Conservation (phyloP, 352 stramenopile genomes). For the Phytophthora pluvialis region DNA sequence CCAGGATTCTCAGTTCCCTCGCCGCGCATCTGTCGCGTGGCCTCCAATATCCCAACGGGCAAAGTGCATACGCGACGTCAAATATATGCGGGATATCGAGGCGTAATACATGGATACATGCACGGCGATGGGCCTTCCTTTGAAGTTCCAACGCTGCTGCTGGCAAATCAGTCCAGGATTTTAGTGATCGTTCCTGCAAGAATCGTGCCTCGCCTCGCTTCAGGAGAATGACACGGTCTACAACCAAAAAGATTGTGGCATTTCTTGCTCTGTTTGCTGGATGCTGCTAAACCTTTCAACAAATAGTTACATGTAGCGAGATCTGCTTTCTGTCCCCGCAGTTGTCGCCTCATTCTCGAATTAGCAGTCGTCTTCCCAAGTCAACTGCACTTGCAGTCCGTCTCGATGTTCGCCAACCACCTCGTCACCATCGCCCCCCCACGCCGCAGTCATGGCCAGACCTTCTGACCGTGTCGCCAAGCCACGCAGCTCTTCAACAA, state of each 20-base stretch:
- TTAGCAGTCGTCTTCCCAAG: conserved; percentile 2
- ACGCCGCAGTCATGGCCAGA: conserved; percentile 24
- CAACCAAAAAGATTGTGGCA: neutral
- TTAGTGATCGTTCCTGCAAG: conserved; percentile 1
- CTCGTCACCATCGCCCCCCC: conserved; percentile 39
- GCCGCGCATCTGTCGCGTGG: no score
- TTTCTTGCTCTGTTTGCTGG: neutral
- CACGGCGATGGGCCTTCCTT: neutral
- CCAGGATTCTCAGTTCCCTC: neutral
- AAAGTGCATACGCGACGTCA: conserved; percentile 5
- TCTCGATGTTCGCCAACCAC: conserved; percentile 39
- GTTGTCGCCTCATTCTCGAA: conserved; percentile 30
- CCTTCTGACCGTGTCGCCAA: conserved; percentile 10
- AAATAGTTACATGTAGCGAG: neutral
- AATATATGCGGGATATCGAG: neutral
- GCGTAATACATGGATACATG: conserved; percentile 8
- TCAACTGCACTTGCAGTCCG: neutral
- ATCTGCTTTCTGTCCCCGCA: neutral
- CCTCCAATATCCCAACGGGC: neutral
- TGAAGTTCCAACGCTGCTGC: neutral
- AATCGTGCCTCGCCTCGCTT: neutral
- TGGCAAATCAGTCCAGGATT: conserved; percentile 1
- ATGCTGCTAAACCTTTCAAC: conserved; percentile 1
- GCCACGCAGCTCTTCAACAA: conserved; percentile 13
- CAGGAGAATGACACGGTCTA: conserved; percentile 1